Base-by-base conservation (phyloP, 2,329 filamentous ascomycete genomes). In the Clonostachys sp. region DNA sequence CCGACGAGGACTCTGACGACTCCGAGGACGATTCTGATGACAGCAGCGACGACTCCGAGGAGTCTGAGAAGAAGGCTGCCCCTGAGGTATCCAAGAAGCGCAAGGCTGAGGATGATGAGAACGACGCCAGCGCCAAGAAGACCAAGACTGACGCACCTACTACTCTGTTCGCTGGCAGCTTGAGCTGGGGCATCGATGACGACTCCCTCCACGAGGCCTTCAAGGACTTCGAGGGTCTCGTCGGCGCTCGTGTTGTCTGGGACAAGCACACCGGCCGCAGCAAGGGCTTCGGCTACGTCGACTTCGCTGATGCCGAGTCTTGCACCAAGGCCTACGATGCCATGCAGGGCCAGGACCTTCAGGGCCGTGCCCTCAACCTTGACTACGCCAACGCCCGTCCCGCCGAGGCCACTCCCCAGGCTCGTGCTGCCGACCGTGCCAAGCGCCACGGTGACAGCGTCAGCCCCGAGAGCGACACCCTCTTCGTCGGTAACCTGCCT, bases 241-340 rank as follows among this genome's bases (percentile, higher is more conserved):
- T 75, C 55, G 80, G 82, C 59, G 86, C 84, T 54, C 86, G 89
- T 58, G 84, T 96, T 62, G 88, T 96, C 66, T 91, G 84, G 58
- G 89, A 95, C 73, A 86, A 86, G 66, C 82, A 85, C 48, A 80
- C 77, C 61, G 88, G 89, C 60, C 86, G 89, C 63, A 92, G 91
- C 69, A 91, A 91, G 73, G 91, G 89, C 55, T 96, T 95, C 68
- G 91, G 91, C 51, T 96, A 96, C 65, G 88, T 96, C 59, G 91
- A 96, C 75, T 96, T 91, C 70, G 75, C 77, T 63, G 81, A 76
- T 56, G 70, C 78, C 51, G 84, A 80, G 50, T 78, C 81, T 63
- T 87, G 87, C 48, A 78, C 80, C 59, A 84, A 84, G 64, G 89
- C 89, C 48, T 80, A 86, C 56, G 81, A 85, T 59, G 83, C 79